Base-by-base conservation (phyloP, 2,329 filamentous ascomycete genomes). In the Ophiocordyceps robertsii region DNA sequence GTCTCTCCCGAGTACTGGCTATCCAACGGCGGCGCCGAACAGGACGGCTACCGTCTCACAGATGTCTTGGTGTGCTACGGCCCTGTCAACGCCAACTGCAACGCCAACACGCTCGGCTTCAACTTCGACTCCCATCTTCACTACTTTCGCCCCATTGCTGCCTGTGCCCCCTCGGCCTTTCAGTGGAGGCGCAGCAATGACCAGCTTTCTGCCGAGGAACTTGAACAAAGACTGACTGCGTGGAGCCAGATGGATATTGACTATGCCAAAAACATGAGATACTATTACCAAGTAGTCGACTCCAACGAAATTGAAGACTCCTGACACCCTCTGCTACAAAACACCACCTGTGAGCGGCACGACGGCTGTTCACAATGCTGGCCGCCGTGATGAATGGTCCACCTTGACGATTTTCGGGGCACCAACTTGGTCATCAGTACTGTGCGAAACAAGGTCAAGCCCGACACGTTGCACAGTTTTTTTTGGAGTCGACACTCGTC, bases 1-100 rank as follows among this genome's bases (percentile, higher is more conserved):
- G 72, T 75, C n/a, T 73, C 67, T 14, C 80, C 82, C 1, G 83
- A 87, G 65, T 84, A 78, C 61, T 85, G 75, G 69, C 64, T 82
- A 31, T 55, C 63, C 8, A 54, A 52, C 29, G 65, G 65, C 14
- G 41, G 41, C 3, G 48, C 56, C 14, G 53, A 47, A 40, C 61
- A 58, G 7, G 49, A 56, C 33, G 49, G 59, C 46, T 70, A 70
- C 51, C 46, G 50, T 12, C 47, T 65, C 29, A 43, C 39, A 5
- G 63, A 70, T 39, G 51, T 77, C 49, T 51, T 60, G 40, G 57
- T 69, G 21, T 78, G 73, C 60, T 44, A 56, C 13, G 75, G 75
- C 46, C 63, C 60, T 44, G 58, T 59, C 21, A 75, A 68, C 54
- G 52, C 58, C 11, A 36, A 44, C 31, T 77, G 75, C 60, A 77